These are phyloP conservation scores for Trichoderma pleuroti DNA, from an alignment of 2,329 filamentous ascomycete genomes.

Conservation along the genomic window DNA sequence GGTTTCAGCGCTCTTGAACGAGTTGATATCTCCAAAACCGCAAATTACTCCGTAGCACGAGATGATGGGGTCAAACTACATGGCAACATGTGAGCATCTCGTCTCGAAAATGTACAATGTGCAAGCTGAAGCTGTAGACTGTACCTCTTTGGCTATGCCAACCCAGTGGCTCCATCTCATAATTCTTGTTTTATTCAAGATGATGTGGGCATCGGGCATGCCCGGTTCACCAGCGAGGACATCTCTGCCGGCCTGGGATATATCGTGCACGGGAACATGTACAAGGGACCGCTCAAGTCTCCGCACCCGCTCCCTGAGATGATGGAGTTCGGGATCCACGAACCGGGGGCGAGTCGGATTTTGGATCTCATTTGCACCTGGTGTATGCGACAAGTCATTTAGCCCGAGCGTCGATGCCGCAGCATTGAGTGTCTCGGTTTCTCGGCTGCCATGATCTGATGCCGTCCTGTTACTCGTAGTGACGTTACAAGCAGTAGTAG, in stretches of 20 bases:
- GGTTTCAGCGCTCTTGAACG: not conserved
- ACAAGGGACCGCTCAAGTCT: not conserved
- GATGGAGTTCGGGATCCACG: not conserved
- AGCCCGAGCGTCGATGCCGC: not conserved
- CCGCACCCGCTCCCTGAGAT: not conserved
- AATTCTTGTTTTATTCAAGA: not conserved
- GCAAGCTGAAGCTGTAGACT: not conserved
- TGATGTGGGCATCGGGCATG: not conserved
- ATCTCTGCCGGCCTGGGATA: not conserved
- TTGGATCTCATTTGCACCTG: constrained; percentile 48
- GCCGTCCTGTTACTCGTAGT: not conserved
- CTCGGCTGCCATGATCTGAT: not conserved
- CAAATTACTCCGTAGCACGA: not conserved
- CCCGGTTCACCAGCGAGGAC: not conserved
- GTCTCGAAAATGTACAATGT: not conserved
- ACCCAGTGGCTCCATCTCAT: not conserved
- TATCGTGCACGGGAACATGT: not conserved
- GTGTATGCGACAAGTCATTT: constrained; percentile 23
- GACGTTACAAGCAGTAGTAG: not conserved
- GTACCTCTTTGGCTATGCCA: not conserved
- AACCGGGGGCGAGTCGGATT: constrained; percentile 18
- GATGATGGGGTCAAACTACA: not conserved
- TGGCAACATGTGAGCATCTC: not conserved
- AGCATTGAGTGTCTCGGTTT: not conserved
- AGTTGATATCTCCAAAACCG: not conserved